A percentile compares a stretch with the other conserved stretches of the same genome.
phyloP scores from a whole-genome alignment of 2,329 filamentous ascomycete species.

The Colletotrichum shisoi region DNA sequence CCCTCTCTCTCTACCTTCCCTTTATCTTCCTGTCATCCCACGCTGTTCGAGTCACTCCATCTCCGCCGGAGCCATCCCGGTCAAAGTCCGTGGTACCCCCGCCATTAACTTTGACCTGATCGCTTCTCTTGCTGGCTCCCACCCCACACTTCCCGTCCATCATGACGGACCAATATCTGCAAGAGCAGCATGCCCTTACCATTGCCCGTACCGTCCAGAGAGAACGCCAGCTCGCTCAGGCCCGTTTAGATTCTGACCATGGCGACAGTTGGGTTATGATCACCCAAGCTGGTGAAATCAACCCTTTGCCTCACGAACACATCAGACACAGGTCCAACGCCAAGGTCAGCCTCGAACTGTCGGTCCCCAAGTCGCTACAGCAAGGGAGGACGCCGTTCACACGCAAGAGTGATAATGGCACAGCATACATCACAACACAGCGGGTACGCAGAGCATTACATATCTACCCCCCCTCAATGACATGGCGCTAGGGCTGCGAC shows the following conservation, averaged over 20 bases:
- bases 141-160: slow-evolving; percentile 37
- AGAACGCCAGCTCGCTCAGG: slow-evolving; percentile 42
- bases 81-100: slow-evolving; percentile 35
- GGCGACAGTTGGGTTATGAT: slow-evolving; percentile 87
- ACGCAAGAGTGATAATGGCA: slow-evolving; percentile 76
- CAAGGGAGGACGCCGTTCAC: slow-evolving; percentile 70
- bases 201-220: slow-evolving; percentile 51
- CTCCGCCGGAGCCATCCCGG: slow-evolving; percentile 37
- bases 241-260: slow-evolving; percentile 61
- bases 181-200: slow-evolving; percentile 56
- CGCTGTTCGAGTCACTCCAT: slow-evolving; percentile 31
- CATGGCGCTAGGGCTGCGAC: slow-evolving; percentile 8
- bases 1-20: not conserved
- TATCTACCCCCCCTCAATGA: slow-evolving; percentile 19
- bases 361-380: slow-evolving; percentile 70
- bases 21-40: slow-evolving; percentile 24
- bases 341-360: slow-evolving; percentile 78
- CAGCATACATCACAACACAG: slow-evolving; percentile 84
- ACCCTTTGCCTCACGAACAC: slow-evolving; percentile 84
- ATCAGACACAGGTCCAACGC: slow-evolving; percentile 81
- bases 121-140: slow-evolving; percentile 31
- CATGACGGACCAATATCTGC: slow-evolving; percentile 56
- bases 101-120: slow-evolving; percentile 29
- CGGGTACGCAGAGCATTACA: slow-evolving; percentile 64
- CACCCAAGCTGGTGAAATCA: slow-evolving; percentile 74